Evolutionary conservation across 2,329 filamentous ascomycete species (phyloP).

Genomic region (Stylonectria norvegica): DNA sequence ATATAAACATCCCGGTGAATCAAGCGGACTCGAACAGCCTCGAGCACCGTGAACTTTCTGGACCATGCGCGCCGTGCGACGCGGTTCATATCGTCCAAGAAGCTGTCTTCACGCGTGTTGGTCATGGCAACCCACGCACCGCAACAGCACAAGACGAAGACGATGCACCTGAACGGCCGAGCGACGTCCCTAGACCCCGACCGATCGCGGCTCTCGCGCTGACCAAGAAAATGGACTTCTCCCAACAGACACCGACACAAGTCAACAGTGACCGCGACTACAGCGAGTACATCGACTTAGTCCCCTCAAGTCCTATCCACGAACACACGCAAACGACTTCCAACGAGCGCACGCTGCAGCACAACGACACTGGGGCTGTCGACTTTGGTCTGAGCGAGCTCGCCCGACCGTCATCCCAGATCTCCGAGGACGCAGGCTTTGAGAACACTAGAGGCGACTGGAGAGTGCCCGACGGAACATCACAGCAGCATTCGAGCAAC

Average conservation of each 20-base stretch:
- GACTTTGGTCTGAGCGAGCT: slow-evolving; percentile 40
- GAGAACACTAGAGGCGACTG: slow-evolving; percentile 38
- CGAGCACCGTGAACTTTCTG: slow-evolving; percentile 3
- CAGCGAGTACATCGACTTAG: slow-evolving; percentile 38
- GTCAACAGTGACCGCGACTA: slow-evolving; percentile 56
- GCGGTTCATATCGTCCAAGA: slow-evolving; percentile 5
- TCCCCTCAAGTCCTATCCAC: slow-evolving; percentile 28
- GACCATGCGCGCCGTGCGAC: slow-evolving; percentile 4
- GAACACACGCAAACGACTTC: slow-evolving; percentile 26
- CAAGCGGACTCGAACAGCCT: slow-evolving; percentile 13
- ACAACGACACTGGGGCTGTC: slow-evolving; percentile 50
- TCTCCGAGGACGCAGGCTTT: slow-evolving; percentile 41
- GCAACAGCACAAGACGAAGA: slow-evolving; percentile 14
- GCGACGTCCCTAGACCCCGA: slow-evolving; percentile 15
- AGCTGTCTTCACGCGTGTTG: slow-evolving; percentile 20
- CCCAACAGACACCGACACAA: slow-evolving; percentile 54
- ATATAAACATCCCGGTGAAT: slow-evolving; percentile 9
- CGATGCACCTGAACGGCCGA: slow-evolving; percentile 19
- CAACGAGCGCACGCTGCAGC: slow-evolving; percentile 38
- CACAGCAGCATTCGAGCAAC: slow-evolving; percentile 30
- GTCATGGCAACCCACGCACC: slow-evolving; percentile 21
- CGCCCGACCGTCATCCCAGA: slow-evolving; percentile 38
- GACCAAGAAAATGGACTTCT: slow-evolving; percentile 41
- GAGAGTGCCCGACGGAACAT: slow-evolving; percentile 35
- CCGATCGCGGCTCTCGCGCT: slow-evolving; percentile 15